A percentile compares a stretch with the other conserved stretches of the same genome.
phyloP scores from a whole-genome alignment of 768 basidiomycete genomes.

The Suillus weaverae region DNA sequence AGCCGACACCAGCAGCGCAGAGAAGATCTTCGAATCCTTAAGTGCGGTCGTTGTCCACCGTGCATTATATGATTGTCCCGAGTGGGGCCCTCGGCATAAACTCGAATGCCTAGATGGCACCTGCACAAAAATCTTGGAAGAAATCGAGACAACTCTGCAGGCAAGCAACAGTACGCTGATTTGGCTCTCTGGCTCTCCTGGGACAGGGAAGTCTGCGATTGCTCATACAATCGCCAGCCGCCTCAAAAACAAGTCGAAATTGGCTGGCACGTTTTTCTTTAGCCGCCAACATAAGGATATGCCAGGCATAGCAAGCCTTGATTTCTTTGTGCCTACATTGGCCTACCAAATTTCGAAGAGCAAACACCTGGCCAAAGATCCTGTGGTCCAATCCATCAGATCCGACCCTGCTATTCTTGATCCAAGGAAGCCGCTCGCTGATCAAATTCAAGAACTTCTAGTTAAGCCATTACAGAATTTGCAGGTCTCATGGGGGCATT shows the following conservation, averaged over 20 bases:
- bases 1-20: background rate
- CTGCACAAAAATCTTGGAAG: background rate
- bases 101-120: background rate
- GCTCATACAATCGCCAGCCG: background rate
- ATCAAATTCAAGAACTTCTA: background rate
- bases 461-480: background rate
- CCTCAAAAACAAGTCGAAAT: background rate
- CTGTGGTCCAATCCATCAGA: background rate
- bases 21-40: background rate
- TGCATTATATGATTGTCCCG: background rate
- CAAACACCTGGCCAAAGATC: background rate
- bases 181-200: constrained; percentile 4
- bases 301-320: background rate
- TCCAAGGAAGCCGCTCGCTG: background rate
- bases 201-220: constrained; percentile 1
- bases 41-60: background rate
- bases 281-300: background rate
- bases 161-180: background rate
- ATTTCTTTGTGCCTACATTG: constrained; percentile 1
- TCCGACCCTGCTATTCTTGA: constrained; percentile 1
- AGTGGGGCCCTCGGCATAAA: background rate
- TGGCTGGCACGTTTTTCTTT: background rate
- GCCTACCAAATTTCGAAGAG: background rate
- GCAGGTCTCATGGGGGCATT: background rate
- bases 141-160: background rate